phyloP scores from a whole-genome alignment of 108 stramenopile genomes.

The Fistulifera solaris region DNA sequence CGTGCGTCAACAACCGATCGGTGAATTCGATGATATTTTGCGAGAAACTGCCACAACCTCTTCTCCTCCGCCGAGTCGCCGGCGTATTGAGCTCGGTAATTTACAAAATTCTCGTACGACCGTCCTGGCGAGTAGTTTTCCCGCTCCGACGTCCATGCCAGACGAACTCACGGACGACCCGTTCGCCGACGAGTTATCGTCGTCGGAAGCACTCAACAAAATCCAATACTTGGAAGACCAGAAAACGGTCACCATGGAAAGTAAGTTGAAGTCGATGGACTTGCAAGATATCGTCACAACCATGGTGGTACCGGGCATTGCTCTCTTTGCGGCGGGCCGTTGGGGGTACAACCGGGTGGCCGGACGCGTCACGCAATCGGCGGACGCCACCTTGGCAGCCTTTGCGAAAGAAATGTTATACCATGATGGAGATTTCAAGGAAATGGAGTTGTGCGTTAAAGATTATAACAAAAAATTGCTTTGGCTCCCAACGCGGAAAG shows the following conservation, averaged over 20 bases:
- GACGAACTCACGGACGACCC: slow-evolving; percentile 1
- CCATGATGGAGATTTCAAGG: slow-evolving; percentile 71
- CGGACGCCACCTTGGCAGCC: slow-evolving; percentile 31
- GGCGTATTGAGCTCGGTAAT: no score
- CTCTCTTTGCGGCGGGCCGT: slow-evolving; percentile 19
- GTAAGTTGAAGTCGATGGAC: slow-evolving; percentile 24
- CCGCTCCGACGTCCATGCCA: background rate
- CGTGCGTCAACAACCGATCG: no score
- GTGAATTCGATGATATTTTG: no score
- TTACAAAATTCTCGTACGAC: background rate
- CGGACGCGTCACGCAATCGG: slow-evolving; percentile 24
- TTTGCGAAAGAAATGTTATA: slow-evolving; percentile 75
- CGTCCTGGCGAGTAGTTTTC: slow-evolving; percentile 1
- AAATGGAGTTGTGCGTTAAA: slow-evolving; percentile 57
- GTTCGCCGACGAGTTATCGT: background rate
- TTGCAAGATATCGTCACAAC: slow-evolving; percentile 31
- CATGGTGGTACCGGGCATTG: slow-evolving; percentile 30
- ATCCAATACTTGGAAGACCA: background rate
- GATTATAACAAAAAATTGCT: slow-evolving; percentile 63
- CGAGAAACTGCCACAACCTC: no score
- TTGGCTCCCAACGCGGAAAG: slow-evolving; percentile 31
- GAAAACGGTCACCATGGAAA: background rate
- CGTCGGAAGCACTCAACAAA: slow-evolving; percentile 1
- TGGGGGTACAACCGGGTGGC: slow-evolving; percentile 30
- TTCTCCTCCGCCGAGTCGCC: no score